Evolutionary conservation across 768 basidiomycete genomes (phyloP).

Genomic region (Tubosaeta brunneosetosa): DNA sequence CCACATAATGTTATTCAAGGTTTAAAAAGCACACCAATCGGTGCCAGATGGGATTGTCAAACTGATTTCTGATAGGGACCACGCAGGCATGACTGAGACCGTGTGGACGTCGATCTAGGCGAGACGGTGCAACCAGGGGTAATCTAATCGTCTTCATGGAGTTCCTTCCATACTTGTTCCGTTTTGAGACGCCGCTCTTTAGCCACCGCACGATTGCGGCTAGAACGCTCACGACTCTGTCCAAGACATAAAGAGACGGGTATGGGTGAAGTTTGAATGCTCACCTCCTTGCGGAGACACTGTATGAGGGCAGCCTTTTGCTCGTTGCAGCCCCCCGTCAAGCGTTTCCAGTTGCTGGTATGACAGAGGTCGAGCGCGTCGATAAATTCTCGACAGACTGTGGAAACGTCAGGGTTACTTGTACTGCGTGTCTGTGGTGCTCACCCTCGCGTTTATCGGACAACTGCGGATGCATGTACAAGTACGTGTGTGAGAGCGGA

Average conservation of each 20-base stretch:
- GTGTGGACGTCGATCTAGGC: not conserved
- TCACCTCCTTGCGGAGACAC: slow-evolving; percentile 70
- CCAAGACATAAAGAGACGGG: slow-evolving; percentile 1
- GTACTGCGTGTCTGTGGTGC: slow-evolving; percentile 7
- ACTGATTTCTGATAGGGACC: not conserved
- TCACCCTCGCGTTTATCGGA: slow-evolving; percentile 61
- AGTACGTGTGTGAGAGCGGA: not conserved
- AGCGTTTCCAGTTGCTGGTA: slow-evolving; percentile 53
- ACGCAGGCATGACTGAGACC: not conserved
- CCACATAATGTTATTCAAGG: not conserved
- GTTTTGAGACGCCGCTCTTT: slow-evolving; percentile 53
- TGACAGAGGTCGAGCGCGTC: slow-evolving; percentile 74
- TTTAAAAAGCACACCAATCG: not conserved
- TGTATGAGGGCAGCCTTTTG: slow-evolving; percentile 63
- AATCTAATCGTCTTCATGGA: slow-evolving; percentile 44
- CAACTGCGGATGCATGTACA: slow-evolving; percentile 63
- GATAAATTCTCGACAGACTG: slow-evolving; percentile 75
- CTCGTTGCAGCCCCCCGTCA: slow-evolving; percentile 66
- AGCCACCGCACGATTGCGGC: slow-evolving; percentile 55
- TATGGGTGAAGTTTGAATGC: slow-evolving; percentile 6
- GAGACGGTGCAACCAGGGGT: not conserved
- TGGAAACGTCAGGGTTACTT: slow-evolving; percentile 7
- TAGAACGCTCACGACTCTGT: slow-evolving; percentile 57
- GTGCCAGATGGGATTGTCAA: slow-evolving; percentile 1
- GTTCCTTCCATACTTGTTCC: slow-evolving; percentile 58